These are phyloP conservation scores for Talaromyces sp. DNA, from an alignment of 2,329 filamentous ascomycete genomes.

Conservation along the genomic window DNA sequence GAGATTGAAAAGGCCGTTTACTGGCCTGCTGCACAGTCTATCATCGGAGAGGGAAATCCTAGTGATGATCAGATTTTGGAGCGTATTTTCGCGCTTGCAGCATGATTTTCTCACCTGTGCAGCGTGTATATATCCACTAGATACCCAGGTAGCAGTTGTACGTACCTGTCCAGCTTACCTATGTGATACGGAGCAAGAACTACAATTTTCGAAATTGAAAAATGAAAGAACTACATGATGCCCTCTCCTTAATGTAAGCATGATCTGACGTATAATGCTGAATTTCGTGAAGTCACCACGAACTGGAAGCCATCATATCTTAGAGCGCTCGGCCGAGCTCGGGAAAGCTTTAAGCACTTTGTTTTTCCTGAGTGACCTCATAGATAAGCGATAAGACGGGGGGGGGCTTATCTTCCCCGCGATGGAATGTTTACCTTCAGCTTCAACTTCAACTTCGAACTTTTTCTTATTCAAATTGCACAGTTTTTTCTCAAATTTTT, in stretches of 20 bases:
- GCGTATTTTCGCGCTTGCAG: background rate
- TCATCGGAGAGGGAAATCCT: conserved; percentile 3
- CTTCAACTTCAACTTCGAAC: background rate
- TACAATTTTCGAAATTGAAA: background rate
- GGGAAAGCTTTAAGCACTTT: background rate
- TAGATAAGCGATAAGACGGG: background rate
- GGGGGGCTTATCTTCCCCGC: background rate
- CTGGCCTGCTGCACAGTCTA: background rate
- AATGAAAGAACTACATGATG: no score
- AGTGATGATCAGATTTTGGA: conserved; percentile 12
- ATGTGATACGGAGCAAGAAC: background rate
- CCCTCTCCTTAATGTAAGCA: no score
- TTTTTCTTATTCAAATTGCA: background rate
- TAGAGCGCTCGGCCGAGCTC: background rate
- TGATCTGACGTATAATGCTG: no score
- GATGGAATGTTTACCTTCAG: background rate
- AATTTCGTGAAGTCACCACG: no score
- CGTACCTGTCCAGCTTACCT: background rate
- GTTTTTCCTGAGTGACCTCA: background rate
- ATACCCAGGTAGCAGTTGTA: background rate
- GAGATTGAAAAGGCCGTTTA: conserved; percentile 51
- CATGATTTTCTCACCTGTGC: no score
- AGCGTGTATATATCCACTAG: no score
- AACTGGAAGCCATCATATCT: no score
- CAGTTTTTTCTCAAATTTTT: no score